Base-by-base conservation (phyloP, 108 stramenopile genomes). In the Parmales sp. region DNA sequence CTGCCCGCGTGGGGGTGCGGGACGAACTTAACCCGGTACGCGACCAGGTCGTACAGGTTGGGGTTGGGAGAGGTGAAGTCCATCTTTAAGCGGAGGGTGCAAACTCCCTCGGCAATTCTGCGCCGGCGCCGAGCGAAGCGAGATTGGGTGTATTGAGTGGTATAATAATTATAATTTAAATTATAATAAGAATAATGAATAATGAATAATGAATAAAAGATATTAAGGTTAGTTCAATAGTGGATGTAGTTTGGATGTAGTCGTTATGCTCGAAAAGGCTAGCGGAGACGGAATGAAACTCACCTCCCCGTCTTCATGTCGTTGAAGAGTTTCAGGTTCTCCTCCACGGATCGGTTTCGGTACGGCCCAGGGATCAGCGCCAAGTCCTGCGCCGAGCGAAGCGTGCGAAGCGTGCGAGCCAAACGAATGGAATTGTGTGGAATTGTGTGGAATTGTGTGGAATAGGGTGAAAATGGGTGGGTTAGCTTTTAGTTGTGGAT, bases 31-130 rank as follows among this genome's bases (percentile, higher is more conserved):
- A 99, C 94, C 36, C 98, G 92, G 72, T 99, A 99, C 28, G 89
- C 88, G 9, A 90, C 82, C 79, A 93, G 82, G 83, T 99, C 98
- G 73, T 93, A 97, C 83, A 86, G 82, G 76, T 82, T 83, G 38
- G 95, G 93, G 80, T 99, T 99, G 66, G 86, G 54, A 8, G 83
- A 85, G 69, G 85, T 84, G 81, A 95, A 89, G 72, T 99, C 96
- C 93, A 98, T 98, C 80, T 98, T 98, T 41, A 99, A 73, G 7
- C 98, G 84, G 28, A 99, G 86, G 3, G 96, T 95, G 64, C 91
- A 90, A 19, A 82, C 78, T 9, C 92, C 92, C 72, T 95, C 95
- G n/a, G 83, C 91, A 74, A 86, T 88, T 63, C 86, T 64, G 19
- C 98, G 95, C 60, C 83, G 29, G 36, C 74, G 51, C 43, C 9